Base-by-base conservation (phyloP, 495 filamentous ascomycete species). In the Stereocaulon alpinum region DNA sequence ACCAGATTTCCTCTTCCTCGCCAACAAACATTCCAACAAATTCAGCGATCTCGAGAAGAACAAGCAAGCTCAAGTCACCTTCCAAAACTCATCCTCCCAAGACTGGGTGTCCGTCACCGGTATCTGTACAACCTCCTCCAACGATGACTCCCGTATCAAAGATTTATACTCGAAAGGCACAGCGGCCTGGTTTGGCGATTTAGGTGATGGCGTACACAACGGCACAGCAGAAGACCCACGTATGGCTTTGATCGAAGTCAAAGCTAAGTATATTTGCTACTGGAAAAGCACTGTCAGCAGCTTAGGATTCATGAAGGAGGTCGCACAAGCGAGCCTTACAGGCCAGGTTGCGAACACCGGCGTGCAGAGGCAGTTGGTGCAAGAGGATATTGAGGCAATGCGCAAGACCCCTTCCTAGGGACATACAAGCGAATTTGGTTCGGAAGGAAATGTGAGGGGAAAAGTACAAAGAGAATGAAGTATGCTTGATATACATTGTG, bases 171-270 rank as follows among this genome's bases (percentile, higher is more conserved):
- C 50, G 20, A 61, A 60, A 32, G 56, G 50, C 37, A 57, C 64
- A n/a, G 66, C 58, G 15, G 73, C 72, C 4, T 77, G 74, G 74
- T 77, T 76, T 42, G 74, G 74, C 6, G 73, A 77, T 62, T 56
- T 77, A 32, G 72, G 72, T 5, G 74, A 76, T 62, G 74, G 74
- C 27, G 66, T 66, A 43, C 74, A 77, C 47, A 67, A 61, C 47
- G 74, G 71, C 3, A 64, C 51, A 9, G 52, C 68, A 0, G 68
- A 74, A 4, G 74, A 77, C 60, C 74, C 74, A 22, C 52, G 74
- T 6, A 73, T 76, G 67, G 80, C 76, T 29, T 66, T 91, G 47
- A 87, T 92, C 55, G 78, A 79, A 56, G 80, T 90, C 34, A 80
- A 79, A 72, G 77, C 80, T 32, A 74, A 68, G 44, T 66, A 69